phyloP scores from a whole-genome alignment of 1,139 yeast genomes.

The Keqinozyma sinolaborantium region DNA sequence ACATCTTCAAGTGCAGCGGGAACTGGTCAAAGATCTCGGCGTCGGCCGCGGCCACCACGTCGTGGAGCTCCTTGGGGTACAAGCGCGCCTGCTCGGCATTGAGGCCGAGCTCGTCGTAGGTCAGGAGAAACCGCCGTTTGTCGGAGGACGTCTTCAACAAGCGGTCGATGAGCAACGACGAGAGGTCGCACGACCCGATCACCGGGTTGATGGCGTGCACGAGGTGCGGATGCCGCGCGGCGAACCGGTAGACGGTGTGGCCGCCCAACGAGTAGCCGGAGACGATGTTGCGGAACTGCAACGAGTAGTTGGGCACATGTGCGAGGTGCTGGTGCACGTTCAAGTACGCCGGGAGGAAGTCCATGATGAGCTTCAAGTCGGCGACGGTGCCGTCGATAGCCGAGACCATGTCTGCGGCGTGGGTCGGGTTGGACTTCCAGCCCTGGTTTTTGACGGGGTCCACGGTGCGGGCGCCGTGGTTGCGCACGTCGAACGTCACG shows the following conservation, averaged over 20 bases:
- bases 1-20: slow-evolving; percentile 29
- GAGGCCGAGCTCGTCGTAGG: slow-evolving; percentile 31
- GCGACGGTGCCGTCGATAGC: slow-evolving; percentile 47
- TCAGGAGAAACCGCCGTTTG: slow-evolving; percentile 9
- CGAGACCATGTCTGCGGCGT: slow-evolving; percentile 53
- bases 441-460: slow-evolving; percentile 30
- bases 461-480: slow-evolving; percentile 54
- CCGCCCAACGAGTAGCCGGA: slow-evolving; percentile 64
- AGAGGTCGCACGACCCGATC: slow-evolving; percentile 43
- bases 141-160: slow-evolving; percentile 18
- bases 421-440: slow-evolving; percentile 46
- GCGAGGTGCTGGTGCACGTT: slow-evolving; percentile 28
- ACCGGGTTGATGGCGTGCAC: slow-evolving; percentile 44
- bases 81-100: slow-evolving; percentile 16
- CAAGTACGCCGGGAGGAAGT: slow-evolving; percentile 45
- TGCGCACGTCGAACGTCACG: slow-evolving; percentile 55
- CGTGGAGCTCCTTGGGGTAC: slow-evolving; percentile 38
- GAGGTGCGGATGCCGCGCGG: slow-evolving; percentile 32
- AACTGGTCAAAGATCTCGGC: slow-evolving; percentile 30
- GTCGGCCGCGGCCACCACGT: slow-evolving; percentile 27
- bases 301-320: slow-evolving; percentile 11
- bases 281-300: slow-evolving; percentile 31
- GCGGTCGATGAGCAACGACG: slow-evolving; percentile 41
- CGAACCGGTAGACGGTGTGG: slow-evolving; percentile 51
- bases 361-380: slow-evolving; percentile 47